Base-by-base conservation (phyloP, 805 yeast genomes). In the Kuraishia capsulata region DNA sequence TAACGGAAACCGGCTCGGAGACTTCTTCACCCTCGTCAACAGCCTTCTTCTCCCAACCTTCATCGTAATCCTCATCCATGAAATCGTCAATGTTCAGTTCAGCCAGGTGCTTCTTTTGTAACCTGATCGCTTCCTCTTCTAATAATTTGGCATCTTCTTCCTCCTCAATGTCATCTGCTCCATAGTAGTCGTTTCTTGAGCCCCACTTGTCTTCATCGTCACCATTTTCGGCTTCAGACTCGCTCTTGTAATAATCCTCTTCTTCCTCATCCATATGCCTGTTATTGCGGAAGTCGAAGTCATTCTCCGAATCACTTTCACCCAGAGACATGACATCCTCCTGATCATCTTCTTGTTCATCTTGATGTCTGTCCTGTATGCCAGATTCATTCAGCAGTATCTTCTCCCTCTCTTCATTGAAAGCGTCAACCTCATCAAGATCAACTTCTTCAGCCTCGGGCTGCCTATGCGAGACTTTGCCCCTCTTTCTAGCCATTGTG, bases 91-190 rank as follows among this genome's bases (percentile, higher is more conserved):
- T 78, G 35, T 77, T 75, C 48, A 89, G 65, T 33, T 82, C 94
- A 46, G 76, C 76, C 42, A 86, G 61, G 56, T 88, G 88, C 47
- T 74, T 71, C 63, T 82, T 83, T 61, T 89, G 97, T 47, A 86
- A 78, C 52, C 87, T 77, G 36, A 85, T 53, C 0, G 97, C 97
- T 60, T 92, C 97, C 49, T 76, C 78, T 41, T 90, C 92, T 61
- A 88, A 79, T 44, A 75, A 78, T 44, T 76, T 78, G 4, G 86
- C 83, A 24, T 77, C 79, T 39, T 78, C 94, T 24, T 81, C 90
- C 45, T 84, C 94, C 57, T 69, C 85, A 47, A 62, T 70, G 14
- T 70, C 74, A 43, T 76, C 82, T n/a, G 75, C 80, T 33, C 81
- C 81, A 50, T 77, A 76, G 47, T 73, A 74, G 46, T 57, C 74